Evolutionary conservation across 805 yeast genomes (phyloP).

Genomic region (Candida boidinii): DNA sequence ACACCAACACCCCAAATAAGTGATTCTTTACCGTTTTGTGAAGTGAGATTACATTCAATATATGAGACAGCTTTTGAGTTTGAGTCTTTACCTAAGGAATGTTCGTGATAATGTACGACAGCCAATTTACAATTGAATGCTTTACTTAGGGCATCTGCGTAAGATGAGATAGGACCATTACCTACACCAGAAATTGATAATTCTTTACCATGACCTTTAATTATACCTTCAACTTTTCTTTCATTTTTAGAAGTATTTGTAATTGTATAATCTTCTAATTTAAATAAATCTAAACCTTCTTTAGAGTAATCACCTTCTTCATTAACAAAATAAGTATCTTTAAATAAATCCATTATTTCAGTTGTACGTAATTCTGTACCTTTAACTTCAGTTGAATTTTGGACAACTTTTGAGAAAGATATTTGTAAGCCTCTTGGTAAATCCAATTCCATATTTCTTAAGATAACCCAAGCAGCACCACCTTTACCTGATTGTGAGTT

Average conservation of each 20-base stretch:
- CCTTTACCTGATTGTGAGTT: conserved; percentile 87
- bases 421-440: conserved; percentile 77
- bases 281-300: conserved; percentile 11
- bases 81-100: conserved; percentile 69
- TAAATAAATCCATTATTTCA: conserved; percentile 62
- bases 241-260: conserved; percentile 27
- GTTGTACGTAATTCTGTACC: conserved; percentile 63
- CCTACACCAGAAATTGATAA: conserved; percentile 50
- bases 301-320: conserved; percentile 19
- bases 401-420: conserved; percentile 65
- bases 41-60: conserved; percentile 27
- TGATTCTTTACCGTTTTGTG: conserved; percentile 11
- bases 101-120: conserved; percentile 69
- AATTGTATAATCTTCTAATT: conserved; percentile 17
- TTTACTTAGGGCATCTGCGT: conserved; percentile 50
- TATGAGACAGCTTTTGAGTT: conserved; percentile 72
- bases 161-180: conserved; percentile 78
- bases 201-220: conserved; percentile 35
- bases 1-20: conserved; percentile 51
- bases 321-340: conserved; percentile 42
- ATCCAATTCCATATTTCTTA: conserved; percentile 67
- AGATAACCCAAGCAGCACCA: conserved; percentile 83
- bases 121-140: conserved; percentile 42
- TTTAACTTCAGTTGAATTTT: conserved; percentile 54
- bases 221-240: conserved; percentile 38